Evolutionary conservation across 2,329 filamentous ascomycete species (phyloP), one percentile per base, ranked within the genome.

Genomic region (Capronia coronata): DNA sequence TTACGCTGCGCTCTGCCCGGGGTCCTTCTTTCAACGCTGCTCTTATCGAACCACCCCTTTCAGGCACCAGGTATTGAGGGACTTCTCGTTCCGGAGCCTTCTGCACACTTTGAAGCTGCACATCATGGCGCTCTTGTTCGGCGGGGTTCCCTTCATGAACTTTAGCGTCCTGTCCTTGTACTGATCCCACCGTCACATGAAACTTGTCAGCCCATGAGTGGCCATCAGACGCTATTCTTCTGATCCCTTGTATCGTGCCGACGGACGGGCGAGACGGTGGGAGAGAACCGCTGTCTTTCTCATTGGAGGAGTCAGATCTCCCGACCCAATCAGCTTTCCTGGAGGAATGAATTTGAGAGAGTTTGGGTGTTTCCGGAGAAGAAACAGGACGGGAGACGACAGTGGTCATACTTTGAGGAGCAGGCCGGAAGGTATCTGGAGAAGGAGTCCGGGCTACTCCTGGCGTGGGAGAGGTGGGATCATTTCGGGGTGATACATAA

Each of bases 401-500:
- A 32, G 54, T 56, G 22, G 54, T 49, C 51, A 56, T 56, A 16
- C 21, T 49, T 41, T 32, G 19, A 21, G 48, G 50, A 11, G 34
- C 51, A 46, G 51, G 46, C 37, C 54, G 51, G 8, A 43, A 22
- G 22, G 42, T 30, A 29, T 27, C 44, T 11, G 50, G 46, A 22
- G 45, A 49, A 30, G 54, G 45, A 34, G 48, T 46, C 5, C 14
- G 32, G 22, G 41, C 46, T 38, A 49, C 19, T 23, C 30, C 27
- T 43, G 53, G 51, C 35, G 34, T 18, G 34, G 49, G 46, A 32
- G 53, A 47, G 29, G 44, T 42, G 46, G 51, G 43, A 23, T 54
- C 44, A 60, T 68, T 75, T 54, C 75, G 74, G 46, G 74, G 71
- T 51, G 71, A 69, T 1, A 75, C 66, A 63, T 82, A 82, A 57